phyloP scores from a whole-genome alignment of 2,329 filamentous ascomycete species.

The Monosporascus sp. region DNA sequence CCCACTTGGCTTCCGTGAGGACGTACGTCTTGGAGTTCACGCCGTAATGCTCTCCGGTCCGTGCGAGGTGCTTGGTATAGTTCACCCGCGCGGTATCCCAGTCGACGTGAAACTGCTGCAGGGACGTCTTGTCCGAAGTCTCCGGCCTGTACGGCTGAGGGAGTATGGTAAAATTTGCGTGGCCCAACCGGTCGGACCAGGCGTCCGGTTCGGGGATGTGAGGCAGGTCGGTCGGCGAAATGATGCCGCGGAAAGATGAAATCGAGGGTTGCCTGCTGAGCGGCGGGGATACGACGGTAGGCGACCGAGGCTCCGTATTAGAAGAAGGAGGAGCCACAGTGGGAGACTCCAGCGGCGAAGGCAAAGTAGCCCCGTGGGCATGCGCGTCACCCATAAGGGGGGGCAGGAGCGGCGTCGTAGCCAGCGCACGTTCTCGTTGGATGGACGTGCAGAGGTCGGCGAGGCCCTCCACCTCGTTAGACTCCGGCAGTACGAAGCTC shows the following conservation, averaged over 20 bases:
- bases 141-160: slow-evolving; percentile 75
- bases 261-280: slow-evolving; percentile 73
- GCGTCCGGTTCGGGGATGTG: slow-evolving; percentile 61
- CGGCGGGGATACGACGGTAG: slow-evolving; percentile 57
- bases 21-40: slow-evolving; percentile 83
- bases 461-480: slow-evolving; percentile 48
- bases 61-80: slow-evolving; percentile 83
- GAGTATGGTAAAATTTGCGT: slow-evolving; percentile 87
- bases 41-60: slow-evolving; percentile 86
- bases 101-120: slow-evolving; percentile 64
- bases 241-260: slow-evolving; percentile 61
- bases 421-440: slow-evolving; percentile 55
- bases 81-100: slow-evolving; percentile 82
- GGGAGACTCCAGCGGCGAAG: slow-evolving; percentile 84
- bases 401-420: slow-evolving; percentile 79
- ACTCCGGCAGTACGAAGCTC: slow-evolving; percentile 42
- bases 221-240: slow-evolving; percentile 33
- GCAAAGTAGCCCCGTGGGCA: slow-evolving; percentile 45
- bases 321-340: slow-evolving; percentile 59
- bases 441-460: slow-evolving; percentile 45
- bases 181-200: slow-evolving; percentile 81
- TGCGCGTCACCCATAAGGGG: slow-evolving; percentile 64
- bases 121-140: slow-evolving; percentile 49
- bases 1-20: slow-evolving; percentile 86
- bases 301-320: slow-evolving; percentile 32